A percentile compares a stretch with the other conserved stretches of the same genome.
phyloP scores from a whole-genome alignment of 2,329 filamentous ascomycete species.

The Torrubiella hemipterigena region DNA sequence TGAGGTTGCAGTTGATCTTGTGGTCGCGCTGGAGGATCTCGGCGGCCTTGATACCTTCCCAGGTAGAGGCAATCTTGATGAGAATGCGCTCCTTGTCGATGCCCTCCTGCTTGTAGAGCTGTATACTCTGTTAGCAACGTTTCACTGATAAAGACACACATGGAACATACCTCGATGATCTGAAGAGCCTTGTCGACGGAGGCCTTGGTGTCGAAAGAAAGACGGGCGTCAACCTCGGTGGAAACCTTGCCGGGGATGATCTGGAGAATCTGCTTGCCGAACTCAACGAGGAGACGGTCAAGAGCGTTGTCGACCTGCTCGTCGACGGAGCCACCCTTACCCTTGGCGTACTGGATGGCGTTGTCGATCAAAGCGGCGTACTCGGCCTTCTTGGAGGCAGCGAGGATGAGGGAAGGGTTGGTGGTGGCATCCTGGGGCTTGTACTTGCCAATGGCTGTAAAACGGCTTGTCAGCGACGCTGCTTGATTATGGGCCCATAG shows the following conservation, averaged over 20 bases:
- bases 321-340: constrained; percentile 55
- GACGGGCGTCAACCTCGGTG: constrained; percentile 91
- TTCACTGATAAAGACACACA: background rate
- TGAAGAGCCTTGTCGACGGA: constrained; percentile 92
- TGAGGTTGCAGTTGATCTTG: constrained; percentile 92
- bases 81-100: constrained; percentile 89
- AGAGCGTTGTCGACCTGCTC: constrained; percentile 81
- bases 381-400: constrained; percentile 94
- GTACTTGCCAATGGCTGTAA: constrained; percentile 91
- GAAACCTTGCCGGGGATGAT: constrained; percentile 98
- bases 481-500: constrained; percentile 6
- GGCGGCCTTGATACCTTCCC: constrained; percentile 98
- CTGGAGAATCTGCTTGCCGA: constrained; percentile 93
- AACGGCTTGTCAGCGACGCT: constrained; percentile 12
- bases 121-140: constrained; percentile 10
- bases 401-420: constrained; percentile 97
- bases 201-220: constrained; percentile 89
- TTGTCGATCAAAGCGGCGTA: constrained; percentile 86
- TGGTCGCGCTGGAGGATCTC: constrained; percentile 93
- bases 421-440: constrained; percentile 99
- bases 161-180: constrained; percentile 71
- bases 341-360: constrained; percentile 78
- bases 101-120: constrained; percentile 91
- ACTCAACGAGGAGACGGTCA: constrained; percentile 91
- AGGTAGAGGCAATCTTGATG: constrained; percentile 98